Base-by-base conservation (phyloP, 1,139 yeast genomes). In the Blastobotrys apis region DNA sequence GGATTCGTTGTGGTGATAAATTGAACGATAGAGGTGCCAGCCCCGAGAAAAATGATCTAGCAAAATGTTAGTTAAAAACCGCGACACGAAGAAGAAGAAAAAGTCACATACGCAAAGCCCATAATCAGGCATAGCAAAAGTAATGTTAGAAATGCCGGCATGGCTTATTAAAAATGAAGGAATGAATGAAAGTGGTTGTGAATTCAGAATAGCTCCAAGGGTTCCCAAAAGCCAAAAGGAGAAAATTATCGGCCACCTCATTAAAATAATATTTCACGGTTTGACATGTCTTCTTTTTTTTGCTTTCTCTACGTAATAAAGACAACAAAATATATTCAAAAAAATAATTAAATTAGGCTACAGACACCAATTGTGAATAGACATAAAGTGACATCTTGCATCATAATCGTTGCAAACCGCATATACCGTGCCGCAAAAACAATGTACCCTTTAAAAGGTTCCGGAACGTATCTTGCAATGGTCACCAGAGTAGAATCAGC, bases 11-110 rank as follows among this genome's bases (percentile, higher is more conserved):
- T 2, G 57, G 56, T 5, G 69, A 59, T 41, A 69, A 51, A 9
- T 62, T 54, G 33, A 68, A 49, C 1, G 60, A 47, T 33, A 72
- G 49, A 1, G 77, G 75, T 5, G 67, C 55, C 42, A 67, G 43
- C 1, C 71, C 72, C 2, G 69, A 62, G 3, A 53, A 57, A 43
- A 65, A 58, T 26, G 71, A 64, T 26, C 64, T 55, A 23, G 13
- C 22, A 12, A 23, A 16, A n/a, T 13, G 33, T 42, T 29, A 27
- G 32, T 6, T 23, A 17, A 10, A n/a, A n/a, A n/a, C n/a, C n/a
- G 10, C 26, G 21, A 4, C 16, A 12, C 12, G 9, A 13, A 33
- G 22, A 23, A 16, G 15, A 12, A 21, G 15, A 23, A 22, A 23
- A 20, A 15, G 41, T 23, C 8, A 47, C 58, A 16, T 49, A 54